These are phyloP conservation scores for Thermothelomyces thermophilus DNA, from an alignment of 2,329 filamentous ascomycete species.

Conservation along the genomic window DNA sequence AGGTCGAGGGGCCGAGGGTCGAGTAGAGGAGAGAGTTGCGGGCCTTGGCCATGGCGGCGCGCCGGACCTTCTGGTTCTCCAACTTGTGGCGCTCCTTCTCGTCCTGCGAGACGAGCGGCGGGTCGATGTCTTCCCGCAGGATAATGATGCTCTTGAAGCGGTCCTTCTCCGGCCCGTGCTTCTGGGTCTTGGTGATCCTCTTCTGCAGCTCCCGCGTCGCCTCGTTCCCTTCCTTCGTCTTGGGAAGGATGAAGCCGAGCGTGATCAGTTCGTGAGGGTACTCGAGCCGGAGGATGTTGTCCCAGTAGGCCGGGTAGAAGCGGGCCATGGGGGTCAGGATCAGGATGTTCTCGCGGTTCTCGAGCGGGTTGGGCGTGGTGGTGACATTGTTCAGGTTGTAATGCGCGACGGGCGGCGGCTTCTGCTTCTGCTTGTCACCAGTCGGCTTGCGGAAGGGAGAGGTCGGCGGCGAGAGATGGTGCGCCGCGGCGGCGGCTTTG, in stretches of 20 bases:
- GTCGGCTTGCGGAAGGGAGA: constrained; percentile 61
- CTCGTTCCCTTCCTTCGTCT: constrained; percentile 83
- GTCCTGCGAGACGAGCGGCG: constrained; percentile 69
- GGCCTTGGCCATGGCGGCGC: constrained; percentile 86
- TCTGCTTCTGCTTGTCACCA: constrained; percentile 47
- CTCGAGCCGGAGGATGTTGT: constrained; percentile 73
- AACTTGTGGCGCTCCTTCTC: constrained; percentile 90
- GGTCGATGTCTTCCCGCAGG: constrained; percentile 88
- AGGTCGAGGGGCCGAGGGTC: constrained; percentile 80
- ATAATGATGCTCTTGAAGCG: constrained; percentile 93
- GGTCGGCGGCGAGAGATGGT: constrained; percentile 66
- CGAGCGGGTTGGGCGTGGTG: constrained; percentile 66
- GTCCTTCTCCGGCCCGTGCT: constrained; percentile 63
- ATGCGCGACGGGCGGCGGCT: constrained; percentile 78
- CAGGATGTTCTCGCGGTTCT: constrained; percentile 77
- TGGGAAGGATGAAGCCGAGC: constrained; percentile 91
- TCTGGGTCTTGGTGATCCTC: constrained; percentile 79
- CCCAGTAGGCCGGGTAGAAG: constrained; percentile 95
- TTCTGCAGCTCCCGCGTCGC: constrained; percentile 79
- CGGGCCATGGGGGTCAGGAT: constrained; percentile 88
- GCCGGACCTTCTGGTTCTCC: constrained; percentile 76
- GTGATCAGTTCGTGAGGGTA: constrained; percentile 96
- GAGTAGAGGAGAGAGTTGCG: constrained; percentile 94
- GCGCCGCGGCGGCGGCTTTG: constrained; percentile 50
- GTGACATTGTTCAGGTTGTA: constrained; percentile 96